phyloP scores from a whole-genome alignment of 1,284 basidiomycete species.

The Inonotus hispidus region DNA sequence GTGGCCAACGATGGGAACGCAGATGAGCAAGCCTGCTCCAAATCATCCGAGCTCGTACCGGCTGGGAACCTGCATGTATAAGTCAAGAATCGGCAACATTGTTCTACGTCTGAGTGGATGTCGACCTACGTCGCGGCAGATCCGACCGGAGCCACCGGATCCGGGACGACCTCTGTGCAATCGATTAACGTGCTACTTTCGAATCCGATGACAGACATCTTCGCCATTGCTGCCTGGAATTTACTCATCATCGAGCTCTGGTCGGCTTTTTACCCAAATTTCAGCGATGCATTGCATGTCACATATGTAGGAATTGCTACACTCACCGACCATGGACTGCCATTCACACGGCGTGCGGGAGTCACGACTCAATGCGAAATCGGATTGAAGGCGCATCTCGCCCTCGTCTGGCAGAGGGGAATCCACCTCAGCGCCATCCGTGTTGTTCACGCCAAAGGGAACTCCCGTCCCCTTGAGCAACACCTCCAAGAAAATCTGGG shows the following conservation, averaged over 20 bases:
- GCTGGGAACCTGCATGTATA: slow-evolving; percentile 15
- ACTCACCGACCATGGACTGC: slow-evolving; percentile 18
- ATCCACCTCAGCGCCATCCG: slow-evolving; percentile 15
- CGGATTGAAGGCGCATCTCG: slow-evolving; percentile 19
- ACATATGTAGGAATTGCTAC: too few relatives aligned
- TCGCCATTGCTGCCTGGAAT: slow-evolving; percentile 30
- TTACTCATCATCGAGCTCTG: slow-evolving; percentile 24
- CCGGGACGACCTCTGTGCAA: slow-evolving; percentile 19
- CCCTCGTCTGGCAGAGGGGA: slow-evolving; percentile 11
- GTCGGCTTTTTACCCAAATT: slow-evolving; percentile 1
- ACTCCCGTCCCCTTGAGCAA: slow-evolving; percentile 20
- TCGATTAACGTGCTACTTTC: slow-evolving; percentile 20
- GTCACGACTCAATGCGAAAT: slow-evolving; percentile 20
- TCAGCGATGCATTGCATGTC: not conserved
- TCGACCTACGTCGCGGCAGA: slow-evolving; percentile 4
- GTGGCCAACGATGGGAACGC: slow-evolving; percentile 14
- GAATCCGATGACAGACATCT: slow-evolving; percentile 30
- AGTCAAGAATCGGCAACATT: not conserved
- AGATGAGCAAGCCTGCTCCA: slow-evolving; percentile 13
- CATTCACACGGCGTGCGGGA: slow-evolving; percentile 14
- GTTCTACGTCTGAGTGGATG: too few relatives aligned
- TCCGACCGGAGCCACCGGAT: slow-evolving; percentile 7
- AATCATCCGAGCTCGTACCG: slow-evolving; percentile 11
- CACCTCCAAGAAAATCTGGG: slow-evolving; percentile 22
- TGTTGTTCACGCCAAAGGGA: slow-evolving; percentile 18